Base-by-base conservation (phyloP, 345 rosid species). In the Salix koriyanagi region DNA sequence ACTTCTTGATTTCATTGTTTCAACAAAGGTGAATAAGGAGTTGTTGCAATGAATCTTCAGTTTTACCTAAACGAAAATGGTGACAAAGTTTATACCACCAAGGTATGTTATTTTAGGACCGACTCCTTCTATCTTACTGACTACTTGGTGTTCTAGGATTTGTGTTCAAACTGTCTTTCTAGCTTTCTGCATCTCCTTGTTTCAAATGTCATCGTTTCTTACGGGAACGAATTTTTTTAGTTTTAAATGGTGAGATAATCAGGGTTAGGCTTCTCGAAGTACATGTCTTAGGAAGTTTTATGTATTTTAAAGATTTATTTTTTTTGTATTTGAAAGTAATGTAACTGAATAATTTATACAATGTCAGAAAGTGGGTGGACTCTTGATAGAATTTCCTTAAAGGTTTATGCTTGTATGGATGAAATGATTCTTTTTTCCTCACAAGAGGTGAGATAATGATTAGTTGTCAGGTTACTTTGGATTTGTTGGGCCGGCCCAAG, bases 51-150 rank as follows among this genome's bases (percentile, higher is more conserved):
- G 32, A 2, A 30, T 30, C 32, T 30, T 30, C 3, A 30, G 32
- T 30, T 30, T 30, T 30, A 30, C 32, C 1, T 28, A 1, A 28
- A 1, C 28, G 1, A 28, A 28, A 28, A 28, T 28, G 28, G 28
- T 28, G 28, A 28, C 28, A 1, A 28, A 28, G 28, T 26, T 26
- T 91, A 91, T 88, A 91, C 96, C 77, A 90, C 92, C 39, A 91
- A 91, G 93, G 93, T 89, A 83, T 28, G 70, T n/a, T 68, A 16
- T 50, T 69, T 61, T 68, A 50, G 5, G 48, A 42, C 15, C 15
- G 7, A n/a, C 30, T 23, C 32, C 7, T 12, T 28, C 36, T 11
- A 25, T 48, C 12, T n/a, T 39, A 11, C 5, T 64, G 44, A 28
- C 54, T 9, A 25, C 4, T 21, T 58, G 15, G 8, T 56, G 42